Base-by-base conservation (phyloP, 495 filamentous ascomycete species). In the Tuber microsphaerosporum region DNA sequence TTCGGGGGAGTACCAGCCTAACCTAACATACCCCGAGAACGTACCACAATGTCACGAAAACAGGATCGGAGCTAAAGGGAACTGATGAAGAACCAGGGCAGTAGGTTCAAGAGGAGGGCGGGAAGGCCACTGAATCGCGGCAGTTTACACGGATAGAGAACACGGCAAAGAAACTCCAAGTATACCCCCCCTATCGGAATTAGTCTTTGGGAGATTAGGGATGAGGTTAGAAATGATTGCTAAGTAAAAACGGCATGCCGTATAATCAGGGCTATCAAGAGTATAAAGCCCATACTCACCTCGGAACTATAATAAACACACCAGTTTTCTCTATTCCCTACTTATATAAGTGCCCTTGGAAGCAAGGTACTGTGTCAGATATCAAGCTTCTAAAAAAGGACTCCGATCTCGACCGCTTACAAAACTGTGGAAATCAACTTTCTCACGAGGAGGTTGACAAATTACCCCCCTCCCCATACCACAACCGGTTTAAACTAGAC, bases 381-480 rank as follows among this genome's bases (percentile, higher is more conserved):
- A 56, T n/a, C 46, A 56, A n/a, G 48, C 48, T 56, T 56, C 48
- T 56, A n/a, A n/a, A 56, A 56, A 56, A n/a, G 48, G 48, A 56
- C 8, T 2, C n/a, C 48, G 1, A 20, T 48, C 17, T 7, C 2
- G 0, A 12, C 48, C 2, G n/a, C n/a, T 8, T 26, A 26, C 0
- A 61, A 14, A 61, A 14, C 9, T 31, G 12, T 14, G 51, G 9
- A 14, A 61, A 61, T n/a, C 10, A 26, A n/a, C n/a, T 16, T 26
- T 2, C 51, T 14, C 10, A 31, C 0, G n/a, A n/a, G n/a, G 51
- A n/a, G 10, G 51, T 14, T 31, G 10, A 26, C n/a, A 2, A 26
- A 31, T 61, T 26, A 4, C 51, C 51, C 26, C 26, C 56, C 14
- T 16, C 45, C 45, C 45, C 17, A 46, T 5, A 6, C 14, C 16